phyloP scores from a whole-genome alignment of 768 basidiomycete genomes.

The Lenzites betulinus region DNA sequence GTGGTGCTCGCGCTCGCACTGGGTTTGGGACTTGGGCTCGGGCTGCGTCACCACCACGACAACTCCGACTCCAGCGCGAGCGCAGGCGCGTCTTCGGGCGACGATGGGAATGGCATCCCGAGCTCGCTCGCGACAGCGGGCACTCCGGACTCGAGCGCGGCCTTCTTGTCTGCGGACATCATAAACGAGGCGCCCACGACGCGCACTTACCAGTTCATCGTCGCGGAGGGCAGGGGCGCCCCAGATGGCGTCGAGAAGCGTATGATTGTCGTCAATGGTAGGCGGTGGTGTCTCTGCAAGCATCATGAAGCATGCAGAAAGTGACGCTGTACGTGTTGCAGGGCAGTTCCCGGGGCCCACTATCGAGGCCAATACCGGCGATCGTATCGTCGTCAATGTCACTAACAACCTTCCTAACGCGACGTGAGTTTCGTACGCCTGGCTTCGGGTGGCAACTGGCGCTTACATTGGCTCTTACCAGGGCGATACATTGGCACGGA shows the following conservation, averaged over 20 bases:
- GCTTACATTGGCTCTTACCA: constrained; percentile 2
- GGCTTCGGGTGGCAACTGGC: neutral
- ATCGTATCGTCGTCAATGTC: constrained; percentile 39
- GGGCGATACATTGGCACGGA: constrained; percentile 40
- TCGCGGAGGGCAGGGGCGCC: constrained; percentile 40
- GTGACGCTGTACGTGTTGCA: neutral
- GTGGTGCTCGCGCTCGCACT: constrained; percentile 28
- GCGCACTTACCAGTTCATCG: constrained; percentile 46
- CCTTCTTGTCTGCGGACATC: constrained; percentile 4
- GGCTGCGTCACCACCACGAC: constrained; percentile 6
- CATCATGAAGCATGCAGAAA: neutral
- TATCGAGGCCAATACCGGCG: constrained; percentile 40
- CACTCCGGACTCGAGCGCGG: constrained; percentile 10
- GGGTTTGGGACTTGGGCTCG: constrained; percentile 30
- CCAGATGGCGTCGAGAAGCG: constrained; percentile 44
- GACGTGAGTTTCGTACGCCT: constrained; percentile 28
- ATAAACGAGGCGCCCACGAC: constrained; percentile 27
- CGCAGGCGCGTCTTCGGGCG: neutral
- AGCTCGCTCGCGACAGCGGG: constrained; percentile 1
- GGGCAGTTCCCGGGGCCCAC: constrained; percentile 41
- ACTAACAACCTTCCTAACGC: constrained; percentile 36
- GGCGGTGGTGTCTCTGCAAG: neutral
- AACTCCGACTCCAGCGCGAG: neutral
- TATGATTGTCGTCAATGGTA: constrained; percentile 52
- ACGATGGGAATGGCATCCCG: neutral